Evolutionary conservation across 345 rosid genomes (phyloP).

Genomic region (Citrus cavaleriei): DNA sequence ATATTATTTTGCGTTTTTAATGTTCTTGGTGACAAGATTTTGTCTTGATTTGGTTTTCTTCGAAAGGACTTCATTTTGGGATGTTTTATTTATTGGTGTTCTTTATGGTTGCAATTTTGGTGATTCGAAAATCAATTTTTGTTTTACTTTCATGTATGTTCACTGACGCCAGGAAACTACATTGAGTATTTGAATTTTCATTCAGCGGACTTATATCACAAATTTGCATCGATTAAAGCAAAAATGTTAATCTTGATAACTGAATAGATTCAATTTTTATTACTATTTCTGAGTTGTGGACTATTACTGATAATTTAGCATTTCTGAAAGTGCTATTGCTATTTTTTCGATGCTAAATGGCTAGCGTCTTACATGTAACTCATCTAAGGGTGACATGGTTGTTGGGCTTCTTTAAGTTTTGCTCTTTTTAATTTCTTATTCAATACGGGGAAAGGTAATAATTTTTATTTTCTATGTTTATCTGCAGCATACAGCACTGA

Average conservation of each 20-base stretch:
- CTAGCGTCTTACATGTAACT: neutral
- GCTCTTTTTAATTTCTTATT: neutral
- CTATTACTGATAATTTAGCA: neutral
- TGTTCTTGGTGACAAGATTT: neutral
- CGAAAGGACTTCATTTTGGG: neutral
- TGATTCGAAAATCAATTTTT: neutral
- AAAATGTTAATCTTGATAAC: neutral
- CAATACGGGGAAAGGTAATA: neutral
- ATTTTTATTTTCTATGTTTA: neutral
- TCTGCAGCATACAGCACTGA: slow-evolving; percentile 63
- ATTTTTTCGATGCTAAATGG: neutral
- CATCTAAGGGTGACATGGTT: neutral
- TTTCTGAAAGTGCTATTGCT: neutral
- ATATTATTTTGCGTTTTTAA: neutral
- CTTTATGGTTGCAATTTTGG: neutral
- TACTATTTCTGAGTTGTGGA: neutral
- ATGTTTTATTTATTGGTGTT: neutral
- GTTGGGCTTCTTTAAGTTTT: neutral
- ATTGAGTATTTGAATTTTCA: neutral
- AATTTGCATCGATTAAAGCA: neutral
- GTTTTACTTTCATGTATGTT: neutral
- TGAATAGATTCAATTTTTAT: neutral
- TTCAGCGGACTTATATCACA: neutral
- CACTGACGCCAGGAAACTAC: neutral
- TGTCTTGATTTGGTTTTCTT: neutral